Conservation (phyloP, 805 yeast species). For the Metschnikowia peoriensis region DNA sequence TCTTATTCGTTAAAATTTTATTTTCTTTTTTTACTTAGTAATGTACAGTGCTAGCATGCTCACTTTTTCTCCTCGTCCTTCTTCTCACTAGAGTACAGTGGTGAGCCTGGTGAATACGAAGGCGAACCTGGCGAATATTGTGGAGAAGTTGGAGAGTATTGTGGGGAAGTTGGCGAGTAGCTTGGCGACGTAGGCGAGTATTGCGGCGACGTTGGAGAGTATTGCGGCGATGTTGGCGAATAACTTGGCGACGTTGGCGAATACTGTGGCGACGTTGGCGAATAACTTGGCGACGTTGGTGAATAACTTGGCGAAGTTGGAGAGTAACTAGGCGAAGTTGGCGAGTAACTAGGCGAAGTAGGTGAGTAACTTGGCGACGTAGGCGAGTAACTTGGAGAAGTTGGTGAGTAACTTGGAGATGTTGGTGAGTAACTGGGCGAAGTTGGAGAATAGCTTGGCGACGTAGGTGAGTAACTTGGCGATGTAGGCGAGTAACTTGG, state of each 20-base stretch:
- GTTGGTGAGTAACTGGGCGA: constrained; percentile 68
- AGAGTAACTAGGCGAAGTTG: constrained; percentile 28
- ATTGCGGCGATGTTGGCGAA: constrained; percentile 25
- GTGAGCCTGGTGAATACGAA: constrained; percentile 45
- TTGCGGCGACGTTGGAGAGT: constrained; percentile 25
- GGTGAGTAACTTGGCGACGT: constrained; percentile 27
- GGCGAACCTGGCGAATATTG: constrained; percentile 49
- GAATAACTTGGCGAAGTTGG: constrained; percentile 28
- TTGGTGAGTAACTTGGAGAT: constrained; percentile 68
- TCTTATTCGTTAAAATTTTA: neutral
- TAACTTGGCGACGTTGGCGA: constrained; percentile 27
- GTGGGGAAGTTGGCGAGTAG: constrained; percentile 40
- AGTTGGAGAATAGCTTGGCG: constrained; percentile 68
- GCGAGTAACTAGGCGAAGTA: constrained; percentile 27
- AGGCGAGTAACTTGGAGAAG: constrained; percentile 28
- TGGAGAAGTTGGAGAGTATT: constrained; percentile 59
- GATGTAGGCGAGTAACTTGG: constrained; percentile 77
- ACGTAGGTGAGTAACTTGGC: constrained; percentile 77
- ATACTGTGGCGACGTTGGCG: constrained; percentile 27
- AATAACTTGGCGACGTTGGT: constrained; percentile 27
- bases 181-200: constrained; percentile 20
- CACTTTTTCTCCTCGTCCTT: constrained; percentile 11
- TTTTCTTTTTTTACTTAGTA: neutral
- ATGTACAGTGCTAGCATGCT: constrained; percentile 4
- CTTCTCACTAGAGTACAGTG: constrained; percentile 33